Percentiles rank a stretch among this genome's conserved stretches.
Evolutionary conservation across 768 basidiomycete species (phyloP).

Genomic region (Tulasnella sp.): DNA sequence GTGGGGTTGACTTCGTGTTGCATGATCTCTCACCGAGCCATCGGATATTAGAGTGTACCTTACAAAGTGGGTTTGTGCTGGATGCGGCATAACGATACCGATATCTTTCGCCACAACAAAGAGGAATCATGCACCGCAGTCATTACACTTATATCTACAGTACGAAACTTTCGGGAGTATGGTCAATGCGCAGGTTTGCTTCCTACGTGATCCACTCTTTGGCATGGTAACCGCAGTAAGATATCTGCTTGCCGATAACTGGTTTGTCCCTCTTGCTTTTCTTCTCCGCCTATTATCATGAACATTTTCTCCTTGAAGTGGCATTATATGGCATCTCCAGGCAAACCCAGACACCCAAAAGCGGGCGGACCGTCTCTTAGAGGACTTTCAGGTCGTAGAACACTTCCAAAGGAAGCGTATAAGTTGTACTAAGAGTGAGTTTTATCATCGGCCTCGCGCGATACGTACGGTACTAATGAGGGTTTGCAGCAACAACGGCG

Average conservation of each 20-base stretch:
- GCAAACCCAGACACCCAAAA: not conserved
- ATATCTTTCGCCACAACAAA: not conserved
- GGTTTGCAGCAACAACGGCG: not conserved
- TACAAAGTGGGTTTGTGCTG: conserved; percentile 63
- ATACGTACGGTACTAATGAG: not conserved
- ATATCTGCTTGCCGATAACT: conserved; percentile 6
- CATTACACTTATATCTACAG: not conserved
- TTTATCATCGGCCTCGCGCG: not conserved
- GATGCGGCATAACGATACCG: conserved; percentile 43
- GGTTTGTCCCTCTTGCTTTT: not conserved
- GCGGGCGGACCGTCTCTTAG: not conserved
- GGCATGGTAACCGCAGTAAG: not conserved
- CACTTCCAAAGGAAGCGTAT: conserved; percentile 4
- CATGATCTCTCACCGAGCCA: not conserved
- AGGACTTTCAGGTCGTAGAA: conserved; percentile 8
- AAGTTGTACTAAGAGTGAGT: not conserved
- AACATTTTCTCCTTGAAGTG: not conserved
- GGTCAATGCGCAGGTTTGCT: not conserved
- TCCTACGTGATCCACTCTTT: not conserved
- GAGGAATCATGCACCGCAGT: not conserved
- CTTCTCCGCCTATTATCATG: not conserved
- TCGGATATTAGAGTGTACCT: conserved; percentile 52
- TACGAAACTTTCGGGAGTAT: not conserved
- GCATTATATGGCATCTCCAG: conserved; percentile 15
- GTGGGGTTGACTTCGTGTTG: conserved; percentile 21